These are phyloP conservation scores for Pholiota microspora DNA, from an alignment of 768 basidiomycete genomes.

Conservation along the genomic window DNA sequence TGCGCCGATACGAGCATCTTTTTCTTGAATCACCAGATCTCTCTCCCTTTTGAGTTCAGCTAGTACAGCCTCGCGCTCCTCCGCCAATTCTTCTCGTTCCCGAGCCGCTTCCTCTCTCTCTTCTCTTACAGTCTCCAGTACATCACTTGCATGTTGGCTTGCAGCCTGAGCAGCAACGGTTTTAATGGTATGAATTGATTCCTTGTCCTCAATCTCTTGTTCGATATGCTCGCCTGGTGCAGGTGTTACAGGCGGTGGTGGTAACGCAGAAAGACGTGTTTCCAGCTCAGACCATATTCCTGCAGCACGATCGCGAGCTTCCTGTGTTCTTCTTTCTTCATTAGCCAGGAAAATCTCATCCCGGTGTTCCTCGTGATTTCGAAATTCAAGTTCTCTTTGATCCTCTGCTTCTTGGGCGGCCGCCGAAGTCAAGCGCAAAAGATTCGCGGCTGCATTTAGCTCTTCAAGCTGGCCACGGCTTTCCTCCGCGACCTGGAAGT, in stretches of 20 bases:
- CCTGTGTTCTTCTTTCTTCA: conserved; percentile 54
- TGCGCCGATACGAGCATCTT: conserved; percentile 51
- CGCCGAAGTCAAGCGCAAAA: conserved; percentile 44
- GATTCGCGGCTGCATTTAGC: conserved; percentile 53
- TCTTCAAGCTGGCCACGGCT: conserved; percentile 55
- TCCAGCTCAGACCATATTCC: conserved; percentile 41
- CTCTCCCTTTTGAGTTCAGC: conserved; percentile 42
- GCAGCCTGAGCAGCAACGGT: conserved; percentile 53
- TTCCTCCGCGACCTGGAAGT: conserved; percentile 38
- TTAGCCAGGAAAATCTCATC: conserved; percentile 22
- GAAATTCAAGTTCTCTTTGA: conserved; percentile 62
- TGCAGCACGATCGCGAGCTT: conserved; percentile 50
- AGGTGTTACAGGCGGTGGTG: conserved; percentile 15
- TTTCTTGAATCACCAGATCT: conserved; percentile 50
- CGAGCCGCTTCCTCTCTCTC: conserved; percentile 60
- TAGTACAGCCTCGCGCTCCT: conserved; percentile 52
- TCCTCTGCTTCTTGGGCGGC: conserved; percentile 61
- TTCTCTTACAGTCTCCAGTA: conserved; percentile 53
- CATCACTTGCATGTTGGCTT: conserved; percentile 52
- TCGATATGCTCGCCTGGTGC: conserved; percentile 18
- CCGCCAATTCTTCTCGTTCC: conserved; percentile 51
- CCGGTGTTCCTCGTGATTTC: conserved; percentile 61
- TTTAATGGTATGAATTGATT: conserved; percentile 36
- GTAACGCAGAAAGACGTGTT: conserved; percentile 34
- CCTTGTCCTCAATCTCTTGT: conserved; percentile 30